Conservation (phyloP, 1,284 basidiomycete species). For the Pseudozyma hubeiensis region DNA sequence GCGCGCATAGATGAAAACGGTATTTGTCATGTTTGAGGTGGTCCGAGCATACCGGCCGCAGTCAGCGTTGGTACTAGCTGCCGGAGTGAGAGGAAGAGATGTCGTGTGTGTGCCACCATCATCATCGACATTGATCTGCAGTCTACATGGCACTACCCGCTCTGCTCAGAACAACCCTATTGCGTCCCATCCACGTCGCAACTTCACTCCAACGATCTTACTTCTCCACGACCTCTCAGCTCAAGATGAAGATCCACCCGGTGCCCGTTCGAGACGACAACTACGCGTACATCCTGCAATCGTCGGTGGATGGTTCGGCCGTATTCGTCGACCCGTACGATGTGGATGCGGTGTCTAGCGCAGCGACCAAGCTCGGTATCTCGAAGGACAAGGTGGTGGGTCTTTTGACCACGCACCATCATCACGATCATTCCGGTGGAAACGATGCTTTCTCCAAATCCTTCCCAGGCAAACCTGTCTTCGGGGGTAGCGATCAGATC, state of each 20-base stretch:
- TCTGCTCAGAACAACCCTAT: too few species aligned
- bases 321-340: conserved; percentile 79
- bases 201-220: neutral
- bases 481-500: conserved; percentile 82
- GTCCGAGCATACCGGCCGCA: neutral
- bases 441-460: conserved; percentile 73
- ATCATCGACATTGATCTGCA: too few species aligned
- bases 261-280: conserved; percentile 68
- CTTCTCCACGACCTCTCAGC: neutral
- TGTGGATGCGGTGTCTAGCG: conserved; percentile 78
- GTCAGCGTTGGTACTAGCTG: too few species aligned
- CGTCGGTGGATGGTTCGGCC: conserved; percentile 49
- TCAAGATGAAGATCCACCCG: conserved; percentile 65
- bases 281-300: conserved; percentile 66
- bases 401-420: conserved; percentile 66
- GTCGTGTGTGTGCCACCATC: neutral
- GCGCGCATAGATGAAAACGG: too few species aligned
- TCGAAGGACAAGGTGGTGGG: conserved; percentile 69
- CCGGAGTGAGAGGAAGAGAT: too few species aligned
- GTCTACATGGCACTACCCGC: too few species aligned
- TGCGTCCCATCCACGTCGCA: too few species aligned
- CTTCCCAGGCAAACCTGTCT: conserved; percentile 80
- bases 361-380: conserved; percentile 75
- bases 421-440: conserved; percentile 85
- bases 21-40: neutral